These are phyloP conservation scores for Bipolaris victoriae DNA, from an alignment of 2,329 filamentous ascomycete species.

Conservation along the genomic window DNA sequence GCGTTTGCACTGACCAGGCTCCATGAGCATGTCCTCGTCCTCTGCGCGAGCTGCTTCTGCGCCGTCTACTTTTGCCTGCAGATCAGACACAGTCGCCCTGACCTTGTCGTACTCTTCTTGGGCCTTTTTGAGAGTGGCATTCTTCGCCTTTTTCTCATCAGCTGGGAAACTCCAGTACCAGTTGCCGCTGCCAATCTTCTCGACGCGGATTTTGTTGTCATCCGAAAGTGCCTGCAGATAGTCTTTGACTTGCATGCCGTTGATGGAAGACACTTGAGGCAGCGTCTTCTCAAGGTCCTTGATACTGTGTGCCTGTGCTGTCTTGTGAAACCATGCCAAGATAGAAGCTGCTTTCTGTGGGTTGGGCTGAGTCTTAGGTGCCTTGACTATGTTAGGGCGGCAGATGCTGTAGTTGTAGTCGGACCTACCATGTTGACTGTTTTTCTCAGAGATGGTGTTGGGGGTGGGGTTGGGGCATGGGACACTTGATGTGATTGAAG, in stretches of 20 bases:
- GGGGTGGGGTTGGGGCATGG: no score
- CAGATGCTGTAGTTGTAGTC: neutral
- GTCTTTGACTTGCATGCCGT: conserved; percentile 71
- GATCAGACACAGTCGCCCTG: conserved; percentile 42
- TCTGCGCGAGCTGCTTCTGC: conserved; percentile 48
- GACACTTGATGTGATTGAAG: no score
- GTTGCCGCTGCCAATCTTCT: conserved; percentile 74
- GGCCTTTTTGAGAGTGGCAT: conserved; percentile 48
- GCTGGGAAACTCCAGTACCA: conserved; percentile 74
- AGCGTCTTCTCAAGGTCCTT: conserved; percentile 72
- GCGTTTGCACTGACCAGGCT: conserved; percentile 29
- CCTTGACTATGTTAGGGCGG: conserved; percentile 38
- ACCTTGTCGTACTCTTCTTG: conserved; percentile 50
- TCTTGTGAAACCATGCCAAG: conserved; percentile 64
- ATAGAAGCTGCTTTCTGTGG: conserved; percentile 64
- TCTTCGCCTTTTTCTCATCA: conserved; percentile 60
- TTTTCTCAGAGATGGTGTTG: neutral
- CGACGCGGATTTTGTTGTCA: conserved; percentile 66
- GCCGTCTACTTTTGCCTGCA: conserved; percentile 50
- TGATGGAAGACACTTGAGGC: conserved; percentile 66
- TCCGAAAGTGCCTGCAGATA: conserved; percentile 67
- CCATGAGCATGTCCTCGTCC: conserved; percentile 47
- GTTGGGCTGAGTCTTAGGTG: conserved; percentile 63
- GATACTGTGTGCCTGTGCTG: conserved; percentile 67
- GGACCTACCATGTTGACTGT: conserved; percentile 17